phyloP scores from a whole-genome alignment of 495 filamentous ascomycete species.

The Apiosordaria backusii region DNA sequence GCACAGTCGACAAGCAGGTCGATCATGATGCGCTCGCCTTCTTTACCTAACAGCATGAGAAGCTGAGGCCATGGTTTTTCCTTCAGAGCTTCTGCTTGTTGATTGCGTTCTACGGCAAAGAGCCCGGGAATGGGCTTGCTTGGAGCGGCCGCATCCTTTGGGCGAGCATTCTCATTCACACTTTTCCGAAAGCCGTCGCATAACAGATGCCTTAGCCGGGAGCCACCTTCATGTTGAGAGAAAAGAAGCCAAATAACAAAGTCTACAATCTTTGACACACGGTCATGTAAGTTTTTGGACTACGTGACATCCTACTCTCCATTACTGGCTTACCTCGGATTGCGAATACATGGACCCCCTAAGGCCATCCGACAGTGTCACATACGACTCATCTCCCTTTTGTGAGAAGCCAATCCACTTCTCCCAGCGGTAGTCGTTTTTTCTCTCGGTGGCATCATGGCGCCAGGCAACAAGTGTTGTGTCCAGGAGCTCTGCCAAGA shows the following conservation, averaged over 20 bases:
- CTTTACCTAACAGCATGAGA: constrained; percentile 65
- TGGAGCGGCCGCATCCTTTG: constrained; percentile 1
- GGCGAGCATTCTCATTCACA: constrained; percentile 26
- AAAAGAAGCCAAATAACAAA: constrained; percentile 78
- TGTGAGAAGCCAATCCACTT: constrained; percentile 69
- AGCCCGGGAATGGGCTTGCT: constrained; percentile 42
- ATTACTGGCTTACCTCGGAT: constrained; percentile 53
- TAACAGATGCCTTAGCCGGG: constrained; percentile 68
- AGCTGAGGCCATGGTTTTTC: constrained; percentile 67
- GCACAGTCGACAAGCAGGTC: constrained; percentile 74
- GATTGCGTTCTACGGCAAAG: constrained; percentile 60
- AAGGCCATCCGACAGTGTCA: constrained; percentile 49
- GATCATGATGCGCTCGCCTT: constrained; percentile 80
- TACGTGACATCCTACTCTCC: too few relatives aligned
- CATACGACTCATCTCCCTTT: constrained; percentile 48
- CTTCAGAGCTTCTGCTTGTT: constrained; percentile 67
- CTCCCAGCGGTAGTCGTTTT: constrained; percentile 44
- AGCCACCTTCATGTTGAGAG: constrained; percentile 46
- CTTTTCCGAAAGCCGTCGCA: constrained; percentile 66
- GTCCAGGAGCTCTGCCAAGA: constrained; percentile 60
- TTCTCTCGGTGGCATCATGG: background rate
- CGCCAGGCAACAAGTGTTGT: constrained; percentile 60
- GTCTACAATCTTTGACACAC: constrained; percentile 66
- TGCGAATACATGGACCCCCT: constrained; percentile 45
- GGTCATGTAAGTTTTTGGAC: constrained; percentile 13